Evolutionary conservation across 2,329 filamentous ascomycete genomes (phyloP).

Genomic region (Graphilbum sp.): DNA sequence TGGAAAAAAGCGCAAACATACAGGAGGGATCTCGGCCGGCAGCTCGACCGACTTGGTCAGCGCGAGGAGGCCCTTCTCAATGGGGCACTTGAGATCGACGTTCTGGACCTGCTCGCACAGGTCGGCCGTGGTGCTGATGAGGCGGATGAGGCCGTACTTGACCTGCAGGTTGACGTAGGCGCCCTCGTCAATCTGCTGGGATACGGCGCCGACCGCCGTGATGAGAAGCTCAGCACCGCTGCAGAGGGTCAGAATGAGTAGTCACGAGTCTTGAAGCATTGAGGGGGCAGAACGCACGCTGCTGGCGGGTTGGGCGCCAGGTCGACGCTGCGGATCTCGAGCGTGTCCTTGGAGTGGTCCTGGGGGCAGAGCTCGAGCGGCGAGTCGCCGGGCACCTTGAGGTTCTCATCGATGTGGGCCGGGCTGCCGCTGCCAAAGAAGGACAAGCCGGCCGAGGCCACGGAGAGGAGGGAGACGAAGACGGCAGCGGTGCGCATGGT

Average conservation of each 20-base stretch:
- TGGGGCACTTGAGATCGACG: conserved; percentile 76
- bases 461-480: conserved; percentile 28
- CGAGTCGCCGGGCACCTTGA: conserved; percentile 67
- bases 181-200: conserved; percentile 55
- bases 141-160: conserved; percentile 85
- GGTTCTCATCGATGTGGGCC: conserved; percentile 30
- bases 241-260: conserved; percentile 3
- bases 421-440: conserved; percentile 31
- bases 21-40: conserved; percentile 74
- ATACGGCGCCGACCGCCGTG: conserved; percentile 60
- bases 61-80: conserved; percentile 59
- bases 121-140: conserved; percentile 67
- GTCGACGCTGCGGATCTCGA: conserved; percentile 66
- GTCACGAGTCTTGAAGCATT: too few species aligned
- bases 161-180: conserved; percentile 72
- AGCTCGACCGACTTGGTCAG: conserved; percentile 73
- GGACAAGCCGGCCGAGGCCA: conserved; percentile 25
- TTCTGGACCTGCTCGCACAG: conserved; percentile 82
- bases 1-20: conserved; percentile 29
- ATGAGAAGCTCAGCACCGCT: conserved; percentile 70
- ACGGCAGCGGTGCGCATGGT: conserved; percentile 25
- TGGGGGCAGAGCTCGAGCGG: conserved; percentile 62
- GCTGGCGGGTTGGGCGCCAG: conserved; percentile 72
- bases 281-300: conserved; percentile 43
- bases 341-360: conserved; percentile 51